Base-by-base conservation (phyloP, 2,329 filamentous ascomycete species). In the Dothideomycetes sp. region DNA sequence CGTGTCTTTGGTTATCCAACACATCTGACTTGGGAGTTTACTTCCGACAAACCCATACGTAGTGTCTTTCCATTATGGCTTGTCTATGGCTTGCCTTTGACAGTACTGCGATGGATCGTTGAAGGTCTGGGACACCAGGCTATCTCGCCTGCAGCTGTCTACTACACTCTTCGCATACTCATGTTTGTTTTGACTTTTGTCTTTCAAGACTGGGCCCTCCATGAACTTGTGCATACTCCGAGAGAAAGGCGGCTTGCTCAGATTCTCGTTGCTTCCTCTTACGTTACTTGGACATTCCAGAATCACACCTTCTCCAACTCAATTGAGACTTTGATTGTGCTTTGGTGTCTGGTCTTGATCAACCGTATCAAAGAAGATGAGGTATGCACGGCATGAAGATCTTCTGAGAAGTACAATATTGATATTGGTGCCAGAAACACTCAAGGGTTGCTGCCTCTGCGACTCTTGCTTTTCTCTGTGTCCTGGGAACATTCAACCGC, bases 251-350 rank as follows among this genome's bases (percentile, higher is more conserved):
- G 76, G 51, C 69, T 82, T 41, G 85, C 87, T 8, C 76, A 93
- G 31, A 70, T 93, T 32, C 72, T 98, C 43, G 83, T 95, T 46
- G 87, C 89, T 32, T 96, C 89, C 19, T 95, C 87, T 18, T 98
- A 96, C 64, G 89, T 95, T 52, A 98, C 91, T 33, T 98, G 91
- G 89, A 95, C 89, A 31, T 94, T 89, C 65, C 91, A 98, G 64
- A 91, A 86, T 13, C 91, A 98, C 64, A 96, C 91, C 10, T 96
- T 98, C 62, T 96, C 89, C 48, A 98, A 98, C 64, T 93, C 89
- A 47, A 75, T 96, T 50, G 91, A 98, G 67, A 96, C 91, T 3
- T 69, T 98, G 52, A 74, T 89, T 36, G 87, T 98, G 37, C 76
- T 85, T 40, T 98, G 91, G 91, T 88, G 84, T 55, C 65, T 98